A percentile compares a stretch with the other conserved stretches of the same genome.
These are phyloP conservation scores for Aspergillus awamori DNA, from an alignment of 2,329 filamentous ascomycete species.

Conservation along the genomic window DNA sequence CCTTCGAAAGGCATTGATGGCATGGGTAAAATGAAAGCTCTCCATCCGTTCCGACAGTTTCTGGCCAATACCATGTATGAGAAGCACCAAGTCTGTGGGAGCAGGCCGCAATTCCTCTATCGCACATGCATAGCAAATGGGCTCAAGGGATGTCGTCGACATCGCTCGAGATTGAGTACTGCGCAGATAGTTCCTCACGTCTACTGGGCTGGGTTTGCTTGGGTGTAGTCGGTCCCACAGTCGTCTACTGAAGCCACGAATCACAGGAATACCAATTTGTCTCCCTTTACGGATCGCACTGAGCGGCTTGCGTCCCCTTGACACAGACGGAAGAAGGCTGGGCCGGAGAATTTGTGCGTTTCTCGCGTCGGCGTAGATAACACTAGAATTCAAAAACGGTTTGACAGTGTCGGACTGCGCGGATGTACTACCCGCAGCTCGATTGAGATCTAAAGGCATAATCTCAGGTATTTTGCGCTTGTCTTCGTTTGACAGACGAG, in stretches of 20 bases:
- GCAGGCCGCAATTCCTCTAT: conserved; percentile 66
- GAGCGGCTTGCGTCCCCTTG: conserved; percentile 79
- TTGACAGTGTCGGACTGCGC: conserved; percentile 52
- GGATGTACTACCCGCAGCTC: conserved; percentile 44
- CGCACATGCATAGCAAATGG: conserved; percentile 59
- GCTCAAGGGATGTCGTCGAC: conserved; percentile 28
- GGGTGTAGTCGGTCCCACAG: conserved; percentile 76
- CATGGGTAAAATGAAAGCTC: conserved; percentile 95
- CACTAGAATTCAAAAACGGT: conserved; percentile 73
- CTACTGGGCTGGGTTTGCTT: conserved; percentile 45
- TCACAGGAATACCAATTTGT: conserved; percentile 81
- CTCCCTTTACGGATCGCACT: conserved; percentile 81
- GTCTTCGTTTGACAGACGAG: conserved; percentile 20
- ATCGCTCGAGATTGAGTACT: conserved; percentile 39
- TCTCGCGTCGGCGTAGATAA: conserved; percentile 78
- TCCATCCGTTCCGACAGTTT: conserved; percentile 94
- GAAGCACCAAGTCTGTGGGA: conserved; percentile 84
- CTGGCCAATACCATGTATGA: conserved; percentile 94
- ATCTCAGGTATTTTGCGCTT: conserved; percentile 6
- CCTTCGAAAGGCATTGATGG: conserved; percentile 86
- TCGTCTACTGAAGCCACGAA: conserved; percentile 81
- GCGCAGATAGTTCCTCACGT: conserved; percentile 47
- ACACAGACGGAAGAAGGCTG: conserved; percentile 78
- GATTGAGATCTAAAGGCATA: conserved; percentile 39
- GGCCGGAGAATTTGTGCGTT: conserved; percentile 86